These are phyloP conservation scores for Dalbergia cultrata DNA, from an alignment of 306 rosid genomes.

Conservation along the genomic window DNA sequence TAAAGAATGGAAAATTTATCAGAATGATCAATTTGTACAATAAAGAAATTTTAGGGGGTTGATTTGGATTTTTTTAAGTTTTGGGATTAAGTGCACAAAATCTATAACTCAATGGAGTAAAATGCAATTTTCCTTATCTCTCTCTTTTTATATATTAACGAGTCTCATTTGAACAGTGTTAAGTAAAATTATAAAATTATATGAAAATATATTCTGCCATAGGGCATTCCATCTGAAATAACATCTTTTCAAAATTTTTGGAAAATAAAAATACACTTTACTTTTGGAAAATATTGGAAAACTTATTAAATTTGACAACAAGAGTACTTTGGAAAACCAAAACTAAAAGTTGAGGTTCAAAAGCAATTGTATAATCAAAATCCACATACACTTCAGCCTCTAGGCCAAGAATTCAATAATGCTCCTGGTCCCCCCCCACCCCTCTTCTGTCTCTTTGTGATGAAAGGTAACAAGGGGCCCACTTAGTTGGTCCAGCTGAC, in stretches of 20 bases:
- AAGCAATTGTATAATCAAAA: conserved; percentile 25
- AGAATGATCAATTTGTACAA: no score
- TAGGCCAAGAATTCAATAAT: conserved; percentile 6
- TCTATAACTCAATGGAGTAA: no score
- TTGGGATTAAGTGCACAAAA: no score
- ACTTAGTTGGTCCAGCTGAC: conserved; percentile 17
- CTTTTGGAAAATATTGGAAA: conserved; percentile 1
- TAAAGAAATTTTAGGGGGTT: no score
- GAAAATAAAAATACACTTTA: neutral
- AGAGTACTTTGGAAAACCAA: neutral
- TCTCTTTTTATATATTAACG: no score
- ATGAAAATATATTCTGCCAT: neutral
- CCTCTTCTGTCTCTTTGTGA: neutral
- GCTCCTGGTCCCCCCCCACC: neutral
- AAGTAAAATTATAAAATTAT: neutral
- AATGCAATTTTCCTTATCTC: no score
- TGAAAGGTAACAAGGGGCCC: neutral
- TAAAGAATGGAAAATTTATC: no score
- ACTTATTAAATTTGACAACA: neutral
- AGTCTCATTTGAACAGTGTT: neutral
- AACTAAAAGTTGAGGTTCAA: conserved; percentile 24
- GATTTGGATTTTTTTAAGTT: no score
- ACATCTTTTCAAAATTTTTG: no score
- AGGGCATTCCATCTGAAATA: neutral
- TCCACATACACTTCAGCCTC: neutral